phyloP scores from a whole-genome alignment of 805 yeast species.

The Spathaspora passalidarum region DNA sequence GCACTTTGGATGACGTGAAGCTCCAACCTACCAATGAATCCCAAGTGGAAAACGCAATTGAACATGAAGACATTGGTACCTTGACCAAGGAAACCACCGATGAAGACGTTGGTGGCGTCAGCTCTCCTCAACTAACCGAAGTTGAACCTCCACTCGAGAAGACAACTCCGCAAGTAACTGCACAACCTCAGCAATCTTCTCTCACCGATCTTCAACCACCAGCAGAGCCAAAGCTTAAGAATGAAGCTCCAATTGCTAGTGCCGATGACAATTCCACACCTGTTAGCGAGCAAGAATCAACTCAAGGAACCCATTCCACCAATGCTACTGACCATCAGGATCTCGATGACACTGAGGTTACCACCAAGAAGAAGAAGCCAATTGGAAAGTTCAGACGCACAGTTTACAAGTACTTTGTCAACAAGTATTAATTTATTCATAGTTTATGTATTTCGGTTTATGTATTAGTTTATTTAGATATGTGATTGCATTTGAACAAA shows the following conservation, averaged over 20 bases:
- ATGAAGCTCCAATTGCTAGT: no score
- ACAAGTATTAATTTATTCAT: background rate
- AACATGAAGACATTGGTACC: no score
- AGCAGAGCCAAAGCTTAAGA: background rate
- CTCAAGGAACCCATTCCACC: constrained; percentile 2
- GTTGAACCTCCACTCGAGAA: background rate
- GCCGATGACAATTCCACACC: constrained; percentile 2
- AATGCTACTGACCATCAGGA: constrained; percentile 1
- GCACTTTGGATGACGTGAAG: background rate
- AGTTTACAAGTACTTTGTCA: background rate
- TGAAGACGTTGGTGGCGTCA: no score
- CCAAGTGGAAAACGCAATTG: background rate
- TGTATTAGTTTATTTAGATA: no score
- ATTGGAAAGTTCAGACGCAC: background rate
- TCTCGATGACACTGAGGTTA: background rate
- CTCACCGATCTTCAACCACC: background rate
- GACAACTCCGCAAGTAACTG: background rate
- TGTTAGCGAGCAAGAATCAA: constrained; percentile 1
- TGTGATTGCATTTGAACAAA: background rate
- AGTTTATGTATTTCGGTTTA: no score
- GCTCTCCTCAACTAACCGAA: no score
- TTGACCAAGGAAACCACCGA: no score
- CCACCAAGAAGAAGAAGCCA: constrained; percentile 1
- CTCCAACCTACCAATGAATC: background rate
- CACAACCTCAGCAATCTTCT: background rate